Evolutionary conservation across 225 moss, liverwort and hornwort species (phyloP).

Genomic region (Bryoerythrophyllum caledonicum): DNA sequence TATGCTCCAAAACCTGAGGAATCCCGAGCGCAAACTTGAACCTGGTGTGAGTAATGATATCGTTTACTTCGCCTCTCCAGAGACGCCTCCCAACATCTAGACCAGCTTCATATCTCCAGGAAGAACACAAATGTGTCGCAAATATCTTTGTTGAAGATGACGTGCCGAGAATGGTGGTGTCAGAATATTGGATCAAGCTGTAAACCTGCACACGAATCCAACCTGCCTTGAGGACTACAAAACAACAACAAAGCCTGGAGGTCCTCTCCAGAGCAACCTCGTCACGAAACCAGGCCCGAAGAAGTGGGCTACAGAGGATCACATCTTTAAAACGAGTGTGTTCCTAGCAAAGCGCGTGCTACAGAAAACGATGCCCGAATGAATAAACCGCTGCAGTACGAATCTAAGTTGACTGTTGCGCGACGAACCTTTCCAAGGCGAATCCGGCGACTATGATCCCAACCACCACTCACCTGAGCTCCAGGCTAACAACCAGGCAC

Average conservation of each 20-base stretch:
- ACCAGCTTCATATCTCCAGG: no score
- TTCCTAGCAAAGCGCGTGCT: background rate
- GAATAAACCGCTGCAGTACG: no score
- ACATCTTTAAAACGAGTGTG: background rate
- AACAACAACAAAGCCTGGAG: background rate
- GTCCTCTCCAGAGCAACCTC: background rate
- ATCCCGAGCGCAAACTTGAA: no score
- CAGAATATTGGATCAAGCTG: no score
- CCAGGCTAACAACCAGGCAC: background rate
- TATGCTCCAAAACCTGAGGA: background rate
- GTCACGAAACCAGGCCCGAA: background rate
- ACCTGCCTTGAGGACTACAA: background rate
- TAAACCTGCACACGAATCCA: constrained; percentile 6
- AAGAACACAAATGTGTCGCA: background rate
- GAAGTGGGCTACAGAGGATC: background rate
- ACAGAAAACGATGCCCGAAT: background rate
- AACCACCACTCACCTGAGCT: background rate
- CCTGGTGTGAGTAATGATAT: background rate
- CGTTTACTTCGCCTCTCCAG: background rate
- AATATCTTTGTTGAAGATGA: background rate
- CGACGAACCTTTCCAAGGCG: background rate
- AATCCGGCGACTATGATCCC: background rate
- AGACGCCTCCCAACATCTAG: background rate
- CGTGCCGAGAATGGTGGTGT: background rate
- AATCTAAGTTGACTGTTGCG: background rate